These are phyloP conservation scores for Panicum hallii DNA, from an alignment of 202 grass and related monocot genomes.

Conservation along the genomic window DNA sequence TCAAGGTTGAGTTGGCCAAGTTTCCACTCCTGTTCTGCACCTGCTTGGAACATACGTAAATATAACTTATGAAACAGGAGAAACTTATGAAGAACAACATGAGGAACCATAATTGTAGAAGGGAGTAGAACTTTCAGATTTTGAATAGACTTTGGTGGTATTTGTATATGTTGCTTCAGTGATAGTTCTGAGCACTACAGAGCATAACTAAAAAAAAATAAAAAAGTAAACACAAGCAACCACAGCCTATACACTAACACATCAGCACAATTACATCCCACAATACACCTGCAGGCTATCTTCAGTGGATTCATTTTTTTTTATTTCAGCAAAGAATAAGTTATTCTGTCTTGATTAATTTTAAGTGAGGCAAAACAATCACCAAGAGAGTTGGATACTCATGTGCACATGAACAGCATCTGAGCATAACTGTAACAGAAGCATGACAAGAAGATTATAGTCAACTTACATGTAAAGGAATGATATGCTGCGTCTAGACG, in stretches of 20 bases:
- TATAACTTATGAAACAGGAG: slow-evolving; percentile 41
- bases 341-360: slow-evolving; percentile 28
- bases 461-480: slow-evolving; percentile 83
- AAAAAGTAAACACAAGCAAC: not conserved
- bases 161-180: slow-evolving; percentile 27
- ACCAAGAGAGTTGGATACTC: slow-evolving; percentile 21
- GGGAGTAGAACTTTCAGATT: slow-evolving; percentile 25
- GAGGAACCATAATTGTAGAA: slow-evolving; percentile 10
- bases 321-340: slow-evolving; percentile 21
- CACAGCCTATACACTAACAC: slow-evolving; percentile 16
- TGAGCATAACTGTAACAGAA: slow-evolving; percentile 43
- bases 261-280: slow-evolving; percentile 31
- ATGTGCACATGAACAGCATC: slow-evolving; percentile 23
- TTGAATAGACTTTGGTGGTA: not conserved
- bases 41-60: slow-evolving; percentile 59
- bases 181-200: not conserved
- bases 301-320: slow-evolving; percentile 24
- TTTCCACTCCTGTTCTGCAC: slow-evolving; percentile 93
- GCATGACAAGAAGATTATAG: slow-evolving; percentile 32
- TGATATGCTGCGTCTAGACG: slow-evolving; percentile 78
- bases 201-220: not conserved
- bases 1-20: slow-evolving; percentile 83
- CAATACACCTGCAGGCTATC: not conserved
- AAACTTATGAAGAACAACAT: slow-evolving; percentile 28
- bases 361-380: slow-evolving; percentile 5